phyloP scores from a whole-genome alignment of 192 early-diverging fungal genomes.

The Coemansia sp. region DNA sequence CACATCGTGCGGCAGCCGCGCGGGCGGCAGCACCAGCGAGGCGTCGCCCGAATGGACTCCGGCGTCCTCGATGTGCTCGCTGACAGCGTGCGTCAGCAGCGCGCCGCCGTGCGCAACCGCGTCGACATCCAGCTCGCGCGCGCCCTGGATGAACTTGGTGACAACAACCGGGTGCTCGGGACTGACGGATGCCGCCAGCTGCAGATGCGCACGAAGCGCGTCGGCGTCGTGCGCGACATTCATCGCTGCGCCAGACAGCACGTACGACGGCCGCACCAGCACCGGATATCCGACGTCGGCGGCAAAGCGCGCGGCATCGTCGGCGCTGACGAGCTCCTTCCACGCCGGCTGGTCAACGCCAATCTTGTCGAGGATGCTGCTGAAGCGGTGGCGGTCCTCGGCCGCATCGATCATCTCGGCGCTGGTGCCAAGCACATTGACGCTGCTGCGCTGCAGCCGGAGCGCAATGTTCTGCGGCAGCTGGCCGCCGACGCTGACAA shows the following conservation, averaged over 20 bases:
- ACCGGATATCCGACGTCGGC: conserved; percentile 88
- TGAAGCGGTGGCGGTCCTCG: conserved; percentile 96
- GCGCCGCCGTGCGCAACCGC: conserved; percentile 85
- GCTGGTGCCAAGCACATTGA: conserved; percentile 89
- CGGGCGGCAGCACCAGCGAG: conserved; percentile 83
- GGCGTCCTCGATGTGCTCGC: conserved; percentile 96
- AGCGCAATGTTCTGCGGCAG: conserved; percentile 97
- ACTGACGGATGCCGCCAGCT: conserved; percentile 82
- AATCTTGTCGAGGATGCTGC: conserved; percentile 84
- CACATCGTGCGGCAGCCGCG: conserved; percentile 55
- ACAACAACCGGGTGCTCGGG: conserved; percentile 96
- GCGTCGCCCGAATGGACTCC: conserved; percentile 99
- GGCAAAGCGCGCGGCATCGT: conserved; percentile 85
- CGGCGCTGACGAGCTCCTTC: conserved; percentile 85
- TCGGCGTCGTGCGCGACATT: conserved; percentile 85
- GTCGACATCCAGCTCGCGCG: conserved; percentile 95
- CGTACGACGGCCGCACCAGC: conserved; percentile 93
- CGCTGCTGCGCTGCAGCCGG: conserved; percentile 66
- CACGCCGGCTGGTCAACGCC: conserved; percentile 95
- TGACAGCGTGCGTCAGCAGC: conserved; percentile 84
- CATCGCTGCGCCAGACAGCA: conserved; percentile 98
- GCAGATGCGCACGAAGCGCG: conserved; percentile 71
- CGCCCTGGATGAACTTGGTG: conserved; percentile 92
- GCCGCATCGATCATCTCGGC: conserved; percentile 91
- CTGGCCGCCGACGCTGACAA: conserved; percentile 95